These are phyloP conservation scores for Torrubiellomyces zombiae DNA, from an alignment of 2,329 filamentous ascomycete genomes.

Conservation along the genomic window DNA sequence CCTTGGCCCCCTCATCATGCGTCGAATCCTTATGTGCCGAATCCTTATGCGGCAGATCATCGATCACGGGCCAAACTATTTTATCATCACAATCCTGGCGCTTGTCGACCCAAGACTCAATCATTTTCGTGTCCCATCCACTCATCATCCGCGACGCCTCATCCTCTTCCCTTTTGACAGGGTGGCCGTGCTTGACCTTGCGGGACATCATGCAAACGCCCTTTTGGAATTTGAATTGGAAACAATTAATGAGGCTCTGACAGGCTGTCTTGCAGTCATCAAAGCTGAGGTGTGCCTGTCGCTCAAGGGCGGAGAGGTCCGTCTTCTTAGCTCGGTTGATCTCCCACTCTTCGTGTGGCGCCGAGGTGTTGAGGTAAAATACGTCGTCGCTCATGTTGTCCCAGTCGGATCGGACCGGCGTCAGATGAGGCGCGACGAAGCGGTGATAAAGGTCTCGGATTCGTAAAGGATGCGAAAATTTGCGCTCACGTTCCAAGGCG, in stretches of 20 bases:
- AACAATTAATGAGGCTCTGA: constrained; percentile 17
- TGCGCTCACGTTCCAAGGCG: constrained; percentile 30
- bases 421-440: constrained; percentile 25
- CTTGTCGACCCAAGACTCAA: constrained; percentile 21
- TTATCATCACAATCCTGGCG: constrained; percentile 18
- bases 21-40: neutral
- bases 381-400: constrained; percentile 32
- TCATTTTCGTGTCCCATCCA: constrained; percentile 25
- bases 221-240: constrained; percentile 24
- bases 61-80: neutral
- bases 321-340: constrained; percentile 15
- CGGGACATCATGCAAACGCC: constrained; percentile 19
- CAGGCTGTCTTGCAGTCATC: constrained; percentile 29
- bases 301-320: constrained; percentile 18
- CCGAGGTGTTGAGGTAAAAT: constrained; percentile 20
- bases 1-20: no score
- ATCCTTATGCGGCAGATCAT: neutral
- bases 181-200: constrained; percentile 22
- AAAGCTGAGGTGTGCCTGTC: constrained; percentile 22
- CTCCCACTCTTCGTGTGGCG: constrained; percentile 15
- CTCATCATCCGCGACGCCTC: constrained; percentile 17
- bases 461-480: constrained; percentile 16
- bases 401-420: constrained; percentile 27
- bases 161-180: constrained; percentile 13
- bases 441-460: constrained; percentile 30